Evolutionary conservation across 495 filamentous ascomycete species (phyloP), one percentile per base, ranked within the genome.

Genomic region (Aspergillus panamensis): DNA sequence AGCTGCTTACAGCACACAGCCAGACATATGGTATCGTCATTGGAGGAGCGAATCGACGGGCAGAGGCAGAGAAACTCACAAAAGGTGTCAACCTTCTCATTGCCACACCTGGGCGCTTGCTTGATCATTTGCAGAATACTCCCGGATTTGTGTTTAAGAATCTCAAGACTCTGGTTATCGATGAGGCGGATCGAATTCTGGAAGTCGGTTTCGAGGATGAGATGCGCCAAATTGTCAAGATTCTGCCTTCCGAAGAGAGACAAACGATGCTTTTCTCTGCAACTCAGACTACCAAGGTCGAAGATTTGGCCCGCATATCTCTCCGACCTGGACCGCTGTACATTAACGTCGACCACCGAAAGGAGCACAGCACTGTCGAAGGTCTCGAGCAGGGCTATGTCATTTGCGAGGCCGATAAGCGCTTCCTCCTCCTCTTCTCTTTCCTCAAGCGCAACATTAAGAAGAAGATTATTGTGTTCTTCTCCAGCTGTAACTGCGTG

Each of bases 201-300:
- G 94, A 98, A 76, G 89, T 96, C 57, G 94, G 94, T 59, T 98
- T 98, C 78, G 94, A 98, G 67, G 95, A 97, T 64, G 94, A 98
- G 72, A 96, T 96, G 91, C 83, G 90, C 50, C 91, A 96, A 70
- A 96, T 98, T 64, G 83, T 97, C 69, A 96, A 96, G 77, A 95
- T 98, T 51, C 79, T 98, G 14, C 94, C 94, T 25, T 85, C 84
- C 58, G 87, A 92, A 35, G 88, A 93, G 55, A 80, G 95, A 39
- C 94, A 98, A 68, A 97, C 94, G 0, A 92, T 95, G 86, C 84
- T 98, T 10, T 98, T 98, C 80, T 96, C 91, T 20, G 94, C 94
- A 9, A 98, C 94, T 0, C 94, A 97, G 68, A 98, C 95, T 3
- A 97, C 95, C 48, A 97, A 97, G 71, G 95, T 98, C 60, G 93